Evolutionary conservation across 2,329 filamentous ascomycete species (phyloP).

Genomic region (Tolypocladium guangdongense): DNA sequence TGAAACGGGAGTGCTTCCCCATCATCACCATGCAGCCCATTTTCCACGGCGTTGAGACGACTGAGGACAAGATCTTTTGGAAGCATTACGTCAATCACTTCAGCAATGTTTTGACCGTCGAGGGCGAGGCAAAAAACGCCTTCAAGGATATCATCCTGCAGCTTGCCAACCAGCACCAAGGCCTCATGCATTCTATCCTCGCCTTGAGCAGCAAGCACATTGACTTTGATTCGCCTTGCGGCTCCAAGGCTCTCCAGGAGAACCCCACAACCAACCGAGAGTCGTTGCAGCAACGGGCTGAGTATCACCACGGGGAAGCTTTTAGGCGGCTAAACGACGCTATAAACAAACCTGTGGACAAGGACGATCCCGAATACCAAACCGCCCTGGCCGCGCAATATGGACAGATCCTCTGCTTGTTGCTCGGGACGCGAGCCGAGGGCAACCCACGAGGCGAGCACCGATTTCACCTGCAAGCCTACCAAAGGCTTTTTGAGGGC

Average conservation of each 20-base stretch:
- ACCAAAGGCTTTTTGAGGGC: slow-evolving; percentile 57
- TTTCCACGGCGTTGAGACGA: slow-evolving; percentile 71
- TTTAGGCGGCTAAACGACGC: slow-evolving; percentile 39
- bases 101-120: slow-evolving; percentile 71
- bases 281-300: slow-evolving; percentile 37
- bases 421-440: slow-evolving; percentile 47
- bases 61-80: slow-evolving; percentile 69
- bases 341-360: slow-evolving; percentile 30
- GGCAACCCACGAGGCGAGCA: slow-evolving; percentile 56
- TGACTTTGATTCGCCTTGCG: slow-evolving; percentile 47
- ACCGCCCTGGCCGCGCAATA: slow-evolving; percentile 44
- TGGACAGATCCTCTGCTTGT: slow-evolving; percentile 51
- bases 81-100: slow-evolving; percentile 73
- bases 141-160: slow-evolving; percentile 78
- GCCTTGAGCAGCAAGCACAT: slow-evolving; percentile 73
- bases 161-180: slow-evolving; percentile 67
- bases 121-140: slow-evolving; percentile 70
- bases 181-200: slow-evolving; percentile 83
- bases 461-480: slow-evolving; percentile 66
- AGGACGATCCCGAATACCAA: slow-evolving; percentile 31
- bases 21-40: slow-evolving; percentile 51
- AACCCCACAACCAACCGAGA: slow-evolving; percentile 35
- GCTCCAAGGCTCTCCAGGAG: slow-evolving; percentile 38
- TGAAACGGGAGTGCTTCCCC: slow-evolving; percentile 37
- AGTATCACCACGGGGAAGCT: slow-evolving; percentile 45